Percentiles rank a stretch among this genome's conserved stretches.
Evolutionary conservation across 2,329 filamentous ascomycete species (phyloP).

Genomic region (Claviceps sp.): DNA sequence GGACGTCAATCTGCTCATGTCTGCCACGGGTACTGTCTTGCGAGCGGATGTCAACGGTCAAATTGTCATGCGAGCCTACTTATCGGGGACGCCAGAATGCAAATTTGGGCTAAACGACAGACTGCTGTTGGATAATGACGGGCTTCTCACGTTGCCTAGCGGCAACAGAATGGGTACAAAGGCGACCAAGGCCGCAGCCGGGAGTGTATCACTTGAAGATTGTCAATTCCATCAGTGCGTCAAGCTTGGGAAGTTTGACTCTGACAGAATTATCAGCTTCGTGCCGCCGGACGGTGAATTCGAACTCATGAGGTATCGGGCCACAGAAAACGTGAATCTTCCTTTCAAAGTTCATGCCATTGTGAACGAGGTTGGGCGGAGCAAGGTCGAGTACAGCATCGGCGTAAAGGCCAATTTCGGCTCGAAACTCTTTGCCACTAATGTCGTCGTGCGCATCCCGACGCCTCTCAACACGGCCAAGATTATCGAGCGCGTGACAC

Average conservation of each 20-base stretch:
- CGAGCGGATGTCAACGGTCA: constrained; percentile 94
- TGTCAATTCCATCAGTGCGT: constrained; percentile 99
- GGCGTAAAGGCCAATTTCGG: constrained; percentile 96
- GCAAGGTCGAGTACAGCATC: constrained; percentile 97
- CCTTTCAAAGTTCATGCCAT: constrained; percentile 99
- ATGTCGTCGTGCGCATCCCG: constrained; percentile 85
- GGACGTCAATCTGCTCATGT: constrained; percentile 97
- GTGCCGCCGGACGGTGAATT: constrained; percentile 96
- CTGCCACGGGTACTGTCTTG: constrained; percentile 87
- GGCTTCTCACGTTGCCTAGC: constrained; percentile 49
- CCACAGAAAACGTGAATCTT: constrained; percentile 95
- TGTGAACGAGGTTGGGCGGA: constrained; percentile 92
- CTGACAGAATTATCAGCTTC: constrained; percentile 92
- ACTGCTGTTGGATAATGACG: constrained; percentile 71
- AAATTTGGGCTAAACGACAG: constrained; percentile 98
- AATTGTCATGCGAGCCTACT: constrained; percentile 96
- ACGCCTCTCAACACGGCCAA: constrained; percentile 93
- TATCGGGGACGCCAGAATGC: constrained; percentile 92
- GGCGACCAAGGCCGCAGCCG: constrained; percentile 87
- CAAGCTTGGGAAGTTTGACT: constrained; percentile 92
- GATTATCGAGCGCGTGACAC: constrained; percentile 82
- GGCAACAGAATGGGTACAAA: constrained; percentile 73
- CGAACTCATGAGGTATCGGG: constrained; percentile 96
- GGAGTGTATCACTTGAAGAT: constrained; percentile 90
- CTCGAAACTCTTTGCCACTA: constrained; percentile 90